Evolutionary conservation across 2,329 filamentous ascomycete genomes (phyloP), one percentile per base, ranked within the genome.

Genomic region (Nothophaeocryptopus gaeumannii): DNA sequence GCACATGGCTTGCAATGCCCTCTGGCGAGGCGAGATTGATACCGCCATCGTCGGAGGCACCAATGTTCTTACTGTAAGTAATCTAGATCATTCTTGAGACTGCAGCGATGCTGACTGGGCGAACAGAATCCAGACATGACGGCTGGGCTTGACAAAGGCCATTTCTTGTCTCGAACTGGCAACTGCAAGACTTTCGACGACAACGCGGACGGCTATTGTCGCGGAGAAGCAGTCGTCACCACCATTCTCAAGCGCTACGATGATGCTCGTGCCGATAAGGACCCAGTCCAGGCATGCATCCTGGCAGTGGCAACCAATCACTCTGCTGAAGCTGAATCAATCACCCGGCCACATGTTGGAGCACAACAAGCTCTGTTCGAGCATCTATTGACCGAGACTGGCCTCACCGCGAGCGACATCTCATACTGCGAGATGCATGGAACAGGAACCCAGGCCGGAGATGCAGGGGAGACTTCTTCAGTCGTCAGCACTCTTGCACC

Each of bases 361-460:
- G 85, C 86, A 0, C 89, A 95, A 67, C 82, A 86, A 10, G 74
- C 79, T 38, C 73, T 93, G 8, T 91, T 86, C 61, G 78, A 80
- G 46, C 76, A 81, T 33, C 82, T 93, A 16, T 75, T 93, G 1
- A 79, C 85, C 41, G 80, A 86, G 35, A 84, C 86, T 35, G 84
- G 85, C 50, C 78, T 93, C 14, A 83, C 90, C 61, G 85, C 88
- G 1, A 78, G 83, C 43, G 86, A 91, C 55, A 79, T 95, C 39
- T 83, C 83, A 67, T 93, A 92, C 63, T 83, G 95, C 8, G 89
- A 95, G 70, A 89, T 93, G 83, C 89, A 95, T 67, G 89, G 88
- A 10, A 95, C 89, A 2, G 89, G 89, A 20, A 95, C 88, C 0
- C 88, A 93, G 67, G 88, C 86, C 32, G 89, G 88, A 53, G 89